Evolutionary conservation across 2,329 filamentous ascomycete genomes (phyloP), one percentile per base, ranked within the genome.

Genomic region (Lanzia echinophila): DNA sequence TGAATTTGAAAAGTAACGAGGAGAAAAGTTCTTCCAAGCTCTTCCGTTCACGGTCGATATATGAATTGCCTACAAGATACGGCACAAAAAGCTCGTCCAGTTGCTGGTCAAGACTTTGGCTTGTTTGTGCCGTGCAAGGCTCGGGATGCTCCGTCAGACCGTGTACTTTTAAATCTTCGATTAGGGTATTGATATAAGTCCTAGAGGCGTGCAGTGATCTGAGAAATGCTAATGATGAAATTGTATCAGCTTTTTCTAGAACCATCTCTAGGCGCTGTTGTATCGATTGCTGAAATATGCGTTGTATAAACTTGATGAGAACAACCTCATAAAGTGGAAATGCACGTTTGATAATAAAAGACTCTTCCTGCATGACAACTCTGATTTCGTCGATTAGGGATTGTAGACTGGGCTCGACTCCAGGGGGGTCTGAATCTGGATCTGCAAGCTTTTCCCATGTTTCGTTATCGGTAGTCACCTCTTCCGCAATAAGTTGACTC

Each of bases 311-410:
- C 63, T 92, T 92, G 60, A 85, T 85, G 48, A 99, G 75, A 1
- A 99, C 94, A 56, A 92, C 91, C 64, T 99, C 94, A 63, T 95
- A 92, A 69, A 91, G 96, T 0, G 94, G 94, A 66, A 99, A 99
- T 0, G 94, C 92, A 49, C 90, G 83, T 70, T 94, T 95, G 69
- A 99, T 97, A 69, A 96, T 95, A 61, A 90, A 88, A 10, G 92
- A 96, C 67, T 99, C 94, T 65, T 97, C 92, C 68, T 97, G 92
- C 71, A 97, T 90, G 44, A 96, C 90, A 44, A 96, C 86, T 69
- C 87, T 90, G 64, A 97, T 91, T 69, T 99, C 94, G 63, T 97
- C 92, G 33, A 97, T 78, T 24, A 99, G 77, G 5, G 89, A 92
- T 71, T 97, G 92, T 53, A 99, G 73, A 63, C 89, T 95, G 3